A percentile compares a stretch with the other conserved stretches of the same genome.
Conservation (phyloP, 805 yeast species). For the Sugiyamaella valdiviana region DNA sequence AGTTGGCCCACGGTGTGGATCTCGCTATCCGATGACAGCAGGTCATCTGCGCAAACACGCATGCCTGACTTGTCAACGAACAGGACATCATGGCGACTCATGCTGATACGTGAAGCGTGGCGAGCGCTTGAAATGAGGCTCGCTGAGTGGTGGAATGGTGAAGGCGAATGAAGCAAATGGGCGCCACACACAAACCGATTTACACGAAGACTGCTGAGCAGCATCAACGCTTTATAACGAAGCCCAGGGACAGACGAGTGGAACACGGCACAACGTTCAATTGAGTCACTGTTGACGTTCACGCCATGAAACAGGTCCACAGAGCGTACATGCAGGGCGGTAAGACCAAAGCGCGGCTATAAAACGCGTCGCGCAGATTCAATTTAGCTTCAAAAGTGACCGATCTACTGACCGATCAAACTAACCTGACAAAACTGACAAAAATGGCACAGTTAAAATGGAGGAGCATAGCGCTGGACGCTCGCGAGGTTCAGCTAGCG, state of each 20-base stretch:
- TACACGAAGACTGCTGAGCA: background rate
- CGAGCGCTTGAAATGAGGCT: background rate
- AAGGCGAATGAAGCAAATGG: background rate
- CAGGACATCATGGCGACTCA: background rate
- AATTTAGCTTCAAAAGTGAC: too few species aligned
- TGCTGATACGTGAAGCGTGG: background rate
- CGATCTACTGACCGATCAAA: too few species aligned
- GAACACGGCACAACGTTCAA: too few species aligned
- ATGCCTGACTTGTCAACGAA: background rate
- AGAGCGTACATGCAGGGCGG: too few species aligned
- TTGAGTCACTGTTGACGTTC: too few species aligned
- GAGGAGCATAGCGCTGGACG: conserved; percentile 20
- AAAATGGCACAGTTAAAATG: conserved; percentile 14
- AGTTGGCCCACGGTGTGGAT: background rate
- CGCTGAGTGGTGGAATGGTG: background rate
- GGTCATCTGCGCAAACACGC: background rate
- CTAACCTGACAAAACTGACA: too few species aligned
- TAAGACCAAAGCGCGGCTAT: too few species aligned
- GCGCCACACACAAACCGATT: background rate
- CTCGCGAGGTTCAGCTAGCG: conserved; percentile 48
- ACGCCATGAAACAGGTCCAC: too few species aligned
- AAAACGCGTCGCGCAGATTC: too few species aligned
- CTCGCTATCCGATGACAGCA: background rate
- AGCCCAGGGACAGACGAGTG: background rate
- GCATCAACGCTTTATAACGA: background rate